These are phyloP conservation scores for Parietaria judaica DNA, from an alignment of 306 rosid genomes.

Conservation along the genomic window DNA sequence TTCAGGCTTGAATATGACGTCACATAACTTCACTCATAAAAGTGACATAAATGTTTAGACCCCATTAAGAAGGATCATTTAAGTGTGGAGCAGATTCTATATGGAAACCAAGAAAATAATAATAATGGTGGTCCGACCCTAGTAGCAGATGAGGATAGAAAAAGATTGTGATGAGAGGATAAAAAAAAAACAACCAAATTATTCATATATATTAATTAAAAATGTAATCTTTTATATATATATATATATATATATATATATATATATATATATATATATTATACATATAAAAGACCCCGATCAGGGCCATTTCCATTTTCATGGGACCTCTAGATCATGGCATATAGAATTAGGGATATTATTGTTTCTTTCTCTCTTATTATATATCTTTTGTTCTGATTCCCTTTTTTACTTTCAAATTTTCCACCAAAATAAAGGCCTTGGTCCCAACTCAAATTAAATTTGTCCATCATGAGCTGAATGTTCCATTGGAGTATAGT, in stretches of 20 bases:
- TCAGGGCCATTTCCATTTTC: conserved; percentile 37
- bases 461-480: conserved; percentile 3
- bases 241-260: background rate
- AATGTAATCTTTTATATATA: background rate
- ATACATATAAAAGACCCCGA: conserved; percentile 24
- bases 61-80: conserved; percentile 24
- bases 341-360: conserved; percentile 15
- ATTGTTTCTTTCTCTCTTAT: conserved; percentile 20
- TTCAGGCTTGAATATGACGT: conserved; percentile 8
- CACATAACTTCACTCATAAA: conserved; percentile 14
- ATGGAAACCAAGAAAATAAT: conserved; percentile 14
- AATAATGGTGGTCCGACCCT: conserved; percentile 76
- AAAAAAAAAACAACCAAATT: conserved; percentile 21
- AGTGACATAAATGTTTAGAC: conserved; percentile 26
- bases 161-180: conserved; percentile 23
- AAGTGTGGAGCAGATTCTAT: conserved; percentile 20
- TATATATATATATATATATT: background rate
- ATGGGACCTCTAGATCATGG: conserved; percentile 33
- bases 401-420: conserved; percentile 22
- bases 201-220: conserved; percentile 12
- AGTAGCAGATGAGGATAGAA: conserved; percentile 45
- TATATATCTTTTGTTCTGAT: conserved; percentile 7
- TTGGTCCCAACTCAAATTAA: conserved; percentile 25
- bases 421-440: conserved; percentile 18
- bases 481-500: conserved; percentile 5